A percentile compares a stretch with the other conserved stretches of the same genome.
Evolutionary conservation across 2,329 filamentous ascomycete species (phyloP).

Genomic region (Achaetomium macrosporum): DNA sequence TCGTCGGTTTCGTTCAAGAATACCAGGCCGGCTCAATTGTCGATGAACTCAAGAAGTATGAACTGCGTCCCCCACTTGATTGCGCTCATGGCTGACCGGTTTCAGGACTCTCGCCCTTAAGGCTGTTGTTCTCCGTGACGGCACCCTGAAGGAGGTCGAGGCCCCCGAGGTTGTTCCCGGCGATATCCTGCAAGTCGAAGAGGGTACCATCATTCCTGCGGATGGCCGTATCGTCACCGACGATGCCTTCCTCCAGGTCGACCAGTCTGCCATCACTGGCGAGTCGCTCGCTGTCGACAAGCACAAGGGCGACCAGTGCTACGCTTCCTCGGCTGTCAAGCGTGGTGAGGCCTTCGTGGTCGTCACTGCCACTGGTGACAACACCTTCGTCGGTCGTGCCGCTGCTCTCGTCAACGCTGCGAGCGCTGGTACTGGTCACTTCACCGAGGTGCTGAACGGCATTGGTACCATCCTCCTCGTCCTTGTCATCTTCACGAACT

Average conservation of each 20-base stretch:
- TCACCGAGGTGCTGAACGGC: conserved; percentile 83
- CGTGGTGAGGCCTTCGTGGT: conserved; percentile 81
- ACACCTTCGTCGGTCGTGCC: conserved; percentile 83
- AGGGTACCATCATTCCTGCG: conserved; percentile 86
- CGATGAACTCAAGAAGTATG: conserved; percentile 75
- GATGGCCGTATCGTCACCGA: conserved; percentile 83
- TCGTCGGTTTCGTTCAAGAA: conserved; percentile 83
- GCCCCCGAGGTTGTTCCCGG: conserved; percentile 80
- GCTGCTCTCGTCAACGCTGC: conserved; percentile 80
- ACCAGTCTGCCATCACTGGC: conserved; percentile 87
- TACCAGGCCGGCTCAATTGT: conserved; percentile 87
- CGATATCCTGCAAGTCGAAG: conserved; percentile 84
- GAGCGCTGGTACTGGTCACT: conserved; percentile 70
- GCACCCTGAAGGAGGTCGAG: conserved; percentile 70
- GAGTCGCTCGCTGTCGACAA: conserved; percentile 91
- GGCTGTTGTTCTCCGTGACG: conserved; percentile 80
- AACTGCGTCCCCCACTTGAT: neutral
- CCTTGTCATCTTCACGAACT: conserved; percentile 72
- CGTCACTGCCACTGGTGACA: conserved; percentile 78
- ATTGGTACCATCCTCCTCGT: conserved; percentile 77
- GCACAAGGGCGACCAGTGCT: conserved; percentile 73
- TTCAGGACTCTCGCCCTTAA: conserved; percentile 68
- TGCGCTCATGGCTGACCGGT: conserved; percentile 3
- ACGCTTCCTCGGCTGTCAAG: conserved; percentile 83
- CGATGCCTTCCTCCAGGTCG: conserved; percentile 79